Base-by-base conservation (phyloP, 2,329 filamentous ascomycete genomes). In the Dactylella cylindrospora region DNA sequence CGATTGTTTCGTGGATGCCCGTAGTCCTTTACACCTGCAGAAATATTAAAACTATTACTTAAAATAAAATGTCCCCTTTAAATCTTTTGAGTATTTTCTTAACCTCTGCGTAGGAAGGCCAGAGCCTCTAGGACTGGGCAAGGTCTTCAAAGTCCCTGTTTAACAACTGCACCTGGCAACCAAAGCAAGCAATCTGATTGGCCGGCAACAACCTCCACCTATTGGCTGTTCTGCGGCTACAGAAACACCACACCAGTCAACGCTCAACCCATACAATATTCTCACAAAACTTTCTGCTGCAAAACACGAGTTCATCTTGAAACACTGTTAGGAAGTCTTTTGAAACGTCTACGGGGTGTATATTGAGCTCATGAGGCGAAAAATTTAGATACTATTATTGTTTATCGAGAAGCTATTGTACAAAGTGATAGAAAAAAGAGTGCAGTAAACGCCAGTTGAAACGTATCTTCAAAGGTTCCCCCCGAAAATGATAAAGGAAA, bases 161-260 rank as follows among this genome's bases (percentile, higher is more conserved):
- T n/a, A n/a, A n/a, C n/a, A n/a, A n/a, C n/a, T n/a, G n/a, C n/a
- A n/a, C n/a, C n/a, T n/a, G n/a, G n/a, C n/a, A 5, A 17, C 12
- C 7, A 10, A 5, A 29, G 5, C 40, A 29, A 29, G 40, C 22
- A 10, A 13, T 32, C 45, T 60, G 39, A 60, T 60, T 60, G 46
- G 54, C 32, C 46, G 17, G 15, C 52, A 44, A 3, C 44, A 59
- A 50, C 46, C 53, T 25, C 26, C 35, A 19, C 9, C 31, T 13
- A 20, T 20, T 31, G 35, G 28, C 15, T 38, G 15, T 29, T 26
- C 13, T 50, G 47, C 55, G 55, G 40, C 32, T 52, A 46, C 55
- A 52, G 47, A 47, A 52, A 61, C 49, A 29, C 29, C 15, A 17
- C n/a, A 31, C 33, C 31, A 50, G 17, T 20, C 15, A 41, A 51